These are phyloP conservation scores for Noccaea bulbosa DNA, from an alignment of 345 rosid genomes.

Conservation along the genomic window DNA sequence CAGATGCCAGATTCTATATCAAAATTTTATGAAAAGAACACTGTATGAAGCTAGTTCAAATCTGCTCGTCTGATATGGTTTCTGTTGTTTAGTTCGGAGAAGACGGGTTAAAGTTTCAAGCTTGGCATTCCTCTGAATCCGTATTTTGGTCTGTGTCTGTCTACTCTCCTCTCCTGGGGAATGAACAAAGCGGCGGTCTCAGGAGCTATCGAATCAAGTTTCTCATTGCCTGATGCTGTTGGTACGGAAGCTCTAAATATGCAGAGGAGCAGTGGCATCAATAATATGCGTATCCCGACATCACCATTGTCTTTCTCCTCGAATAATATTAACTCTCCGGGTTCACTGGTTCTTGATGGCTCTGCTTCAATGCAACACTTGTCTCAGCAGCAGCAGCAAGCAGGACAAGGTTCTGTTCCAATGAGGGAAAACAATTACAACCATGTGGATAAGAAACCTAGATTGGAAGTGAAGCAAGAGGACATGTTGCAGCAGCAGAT, in stretches of 20 bases:
- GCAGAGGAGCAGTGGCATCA: constrained; percentile 37
- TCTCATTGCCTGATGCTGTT: constrained; percentile 34
- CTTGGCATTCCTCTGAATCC: neutral
- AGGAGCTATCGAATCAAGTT: constrained; percentile 30
- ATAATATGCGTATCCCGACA: constrained; percentile 38
- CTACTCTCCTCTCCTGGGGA: constrained; percentile 32
- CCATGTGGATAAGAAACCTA: constrained; percentile 68
- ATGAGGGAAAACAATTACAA: constrained; percentile 36
- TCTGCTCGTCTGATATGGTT: constrained; percentile 16
- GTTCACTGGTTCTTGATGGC: constrained; percentile 41
- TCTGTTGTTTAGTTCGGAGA: constrained; percentile 13
- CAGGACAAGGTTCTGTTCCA: constrained; percentile 37
- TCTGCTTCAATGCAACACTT: constrained; percentile 37
- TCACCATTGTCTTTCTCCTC: constrained; percentile 45
- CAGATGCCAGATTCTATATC: neutral
- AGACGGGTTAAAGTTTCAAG: constrained; percentile 11
- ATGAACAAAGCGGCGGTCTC: constrained; percentile 31
- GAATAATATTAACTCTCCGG: constrained; percentile 25
- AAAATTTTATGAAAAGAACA: neutral
- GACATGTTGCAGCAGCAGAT: constrained; percentile 79
- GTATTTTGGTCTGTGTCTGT: constrained; percentile 17
- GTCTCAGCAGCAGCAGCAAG: constrained; percentile 32
- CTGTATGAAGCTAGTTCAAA: neutral
- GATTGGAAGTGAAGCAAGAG: constrained; percentile 86
- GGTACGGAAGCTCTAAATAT: constrained; percentile 16